Percentiles rank a stretch among this genome's conserved stretches.
phyloP scores from a whole-genome alignment of 805 yeast genomes.

The Dipodascus geniculatus region DNA sequence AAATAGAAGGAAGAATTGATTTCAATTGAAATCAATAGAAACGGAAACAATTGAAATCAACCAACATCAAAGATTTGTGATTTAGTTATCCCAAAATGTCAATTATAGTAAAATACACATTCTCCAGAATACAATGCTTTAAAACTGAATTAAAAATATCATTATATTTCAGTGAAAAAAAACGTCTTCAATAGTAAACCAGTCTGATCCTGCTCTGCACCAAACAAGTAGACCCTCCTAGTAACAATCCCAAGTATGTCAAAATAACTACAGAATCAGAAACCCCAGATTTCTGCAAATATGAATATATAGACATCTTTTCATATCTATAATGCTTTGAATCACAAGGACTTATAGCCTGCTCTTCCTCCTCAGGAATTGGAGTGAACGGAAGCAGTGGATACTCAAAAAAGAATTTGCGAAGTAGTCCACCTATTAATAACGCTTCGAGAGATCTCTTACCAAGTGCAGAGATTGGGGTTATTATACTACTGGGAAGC shows the following conservation, averaged over 20 bases:
- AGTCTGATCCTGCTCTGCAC: neutral
- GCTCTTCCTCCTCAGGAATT: neutral
- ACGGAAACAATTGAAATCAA: no score
- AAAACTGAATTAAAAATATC: no score
- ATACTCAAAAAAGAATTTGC: neutral
- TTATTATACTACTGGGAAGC: neutral
- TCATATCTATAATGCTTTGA: neutral
- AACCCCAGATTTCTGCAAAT: neutral
- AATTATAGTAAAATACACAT: neutral
- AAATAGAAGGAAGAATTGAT: no score
- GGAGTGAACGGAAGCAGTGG: neutral
- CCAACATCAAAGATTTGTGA: no score
- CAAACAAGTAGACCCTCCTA: neutral
- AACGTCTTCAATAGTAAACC: neutral
- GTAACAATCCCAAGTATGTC: neutral
- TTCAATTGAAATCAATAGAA: no score
- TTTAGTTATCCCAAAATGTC: neutral
- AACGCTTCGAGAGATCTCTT: neutral
- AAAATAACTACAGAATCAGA: neutral
- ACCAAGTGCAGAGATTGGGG: neutral
- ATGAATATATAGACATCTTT: neutral
- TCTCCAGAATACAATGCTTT: no score
- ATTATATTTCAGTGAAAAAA: no score
- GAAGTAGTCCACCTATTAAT: neutral
- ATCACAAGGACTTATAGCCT: neutral